Percentiles rank a stretch among this genome's conserved stretches.
phyloP scores from a whole-genome alignment of 169 alveolate genomes.

The Plasmodium reichenowi region DNA sequence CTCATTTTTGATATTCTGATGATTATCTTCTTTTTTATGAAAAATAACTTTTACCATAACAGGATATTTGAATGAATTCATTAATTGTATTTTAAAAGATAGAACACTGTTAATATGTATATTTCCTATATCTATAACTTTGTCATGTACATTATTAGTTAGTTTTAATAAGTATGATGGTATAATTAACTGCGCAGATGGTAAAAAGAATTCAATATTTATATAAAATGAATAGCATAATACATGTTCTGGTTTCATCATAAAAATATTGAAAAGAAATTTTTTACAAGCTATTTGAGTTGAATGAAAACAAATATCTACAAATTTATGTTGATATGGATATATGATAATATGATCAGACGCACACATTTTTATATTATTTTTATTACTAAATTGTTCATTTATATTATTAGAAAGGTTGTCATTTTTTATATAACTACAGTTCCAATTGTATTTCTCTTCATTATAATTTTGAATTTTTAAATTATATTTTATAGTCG shows the following conservation, averaged over 20 bases:
- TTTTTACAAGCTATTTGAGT: constrained; percentile 62
- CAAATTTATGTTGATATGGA: constrained; percentile 66
- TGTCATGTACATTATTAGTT: constrained; percentile 4
- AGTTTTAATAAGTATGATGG: constrained; percentile 24
- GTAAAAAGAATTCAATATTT: constrained; percentile 68
- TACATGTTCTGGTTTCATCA: constrained; percentile 9
- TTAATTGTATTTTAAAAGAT: constrained; percentile 56
- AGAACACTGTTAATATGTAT: constrained; percentile 55
- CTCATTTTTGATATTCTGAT: neutral
- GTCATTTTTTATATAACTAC: neutral
- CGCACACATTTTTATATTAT: neutral
- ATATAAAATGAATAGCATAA: constrained; percentile 69
- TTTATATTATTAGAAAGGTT: constrained; percentile 3
- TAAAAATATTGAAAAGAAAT: constrained; percentile 43
- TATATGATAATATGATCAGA: constrained; percentile 10
- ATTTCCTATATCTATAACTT: constrained; percentile 46
- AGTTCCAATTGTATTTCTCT: constrained; percentile 53
- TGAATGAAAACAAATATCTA: constrained; percentile 66
- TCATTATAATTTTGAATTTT: constrained; percentile 34
- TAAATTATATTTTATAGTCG: constrained; percentile 23
- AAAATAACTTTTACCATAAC: constrained; percentile 34
- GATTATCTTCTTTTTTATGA: constrained; percentile 3
- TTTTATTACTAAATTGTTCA: neutral
- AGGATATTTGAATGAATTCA: constrained; percentile 60
- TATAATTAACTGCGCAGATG: constrained; percentile 36